Evolutionary conservation across 78 protist genomes (phyloP), one percentile per base, ranked within the genome.

Genomic region (Neovahlkampfia damariscottae): DNA sequence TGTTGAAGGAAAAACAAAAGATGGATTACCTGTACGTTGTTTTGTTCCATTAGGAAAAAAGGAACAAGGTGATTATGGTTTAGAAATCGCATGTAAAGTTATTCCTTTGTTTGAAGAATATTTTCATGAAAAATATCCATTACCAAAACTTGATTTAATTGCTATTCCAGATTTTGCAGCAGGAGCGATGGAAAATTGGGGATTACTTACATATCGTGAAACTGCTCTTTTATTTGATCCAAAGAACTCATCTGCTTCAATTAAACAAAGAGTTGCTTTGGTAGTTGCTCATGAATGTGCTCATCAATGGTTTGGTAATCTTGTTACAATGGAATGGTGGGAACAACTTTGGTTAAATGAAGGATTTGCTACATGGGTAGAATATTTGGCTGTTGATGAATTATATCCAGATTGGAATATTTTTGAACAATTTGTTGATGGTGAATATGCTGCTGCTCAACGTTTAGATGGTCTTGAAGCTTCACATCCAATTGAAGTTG

Each of bases 281-380:
- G 84, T 82, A 2, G 74, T 86, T 38, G 70, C 76, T 35, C 90
- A 86, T 40, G 90, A 86, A 50, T 66, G 70, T 31, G 35, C 91
- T 7, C 90, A 90, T 50, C 50, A 69, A 39, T 89, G 93, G 93
- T 95, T 95, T 78, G 98, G 98, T 37, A 95, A 95, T 72, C 88
- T 95, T 39, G 96, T 91, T 5, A 93, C 97, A n/a, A 90, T 92
- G 95, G 92, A 86, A 27, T 93, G 96, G 97, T 95, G 98, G 98
- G 77, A 74, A 28, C 82, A 89, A 67, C 82, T 95, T 10, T 94
- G 94, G 94, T 81, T 91, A n/a, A 91, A 91, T 66, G 95, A 91
- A 76, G 93, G 92, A 8, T 91, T 91, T 59, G 97, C 97, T 0
- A 86, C 90, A 1, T 85, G 32, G 9, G 73, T 88, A 62, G 95